Conservation (phyloP, 768 basidiomycete genomes). For the Suillus subalutaceus region DNA sequence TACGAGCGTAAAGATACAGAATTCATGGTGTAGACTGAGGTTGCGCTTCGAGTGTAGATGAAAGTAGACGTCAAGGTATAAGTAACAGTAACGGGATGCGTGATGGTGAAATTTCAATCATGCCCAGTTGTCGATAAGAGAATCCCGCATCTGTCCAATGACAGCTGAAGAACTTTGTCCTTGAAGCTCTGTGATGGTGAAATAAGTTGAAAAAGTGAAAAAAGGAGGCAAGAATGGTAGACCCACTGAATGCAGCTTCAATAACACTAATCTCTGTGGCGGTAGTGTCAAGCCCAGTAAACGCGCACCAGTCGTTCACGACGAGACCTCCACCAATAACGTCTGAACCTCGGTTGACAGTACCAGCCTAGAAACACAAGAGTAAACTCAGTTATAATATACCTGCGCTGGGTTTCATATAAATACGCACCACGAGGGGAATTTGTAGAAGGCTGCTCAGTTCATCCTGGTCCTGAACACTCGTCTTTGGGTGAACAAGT, state of each 20-base stretch:
- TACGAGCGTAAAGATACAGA: constrained; percentile 5
- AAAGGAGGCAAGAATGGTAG: constrained; percentile 2
- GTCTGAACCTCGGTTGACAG: constrained; percentile 97
- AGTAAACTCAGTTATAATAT: constrained; percentile 11
- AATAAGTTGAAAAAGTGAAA: constrained; percentile 13
- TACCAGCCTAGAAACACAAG: constrained; percentile 72
- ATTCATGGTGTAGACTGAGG: background rate
- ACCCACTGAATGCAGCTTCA: constrained; percentile 95
- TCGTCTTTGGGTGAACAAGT: constrained; percentile 96
- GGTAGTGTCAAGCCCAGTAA: constrained; percentile 99
- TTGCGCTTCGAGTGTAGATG: constrained; percentile 1
- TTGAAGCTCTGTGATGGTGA: constrained; percentile 66
- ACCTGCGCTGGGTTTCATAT: background rate
- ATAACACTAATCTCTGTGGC: constrained; percentile 99
- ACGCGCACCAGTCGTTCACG: constrained; percentile 99
- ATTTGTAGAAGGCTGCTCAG: constrained; percentile 91
- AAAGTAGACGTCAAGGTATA: constrained; percentile 8
- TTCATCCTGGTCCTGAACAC: constrained; percentile 97
- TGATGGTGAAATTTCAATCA: constrained; percentile 34
- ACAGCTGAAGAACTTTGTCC: constrained; percentile 81
- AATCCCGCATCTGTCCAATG: constrained; percentile 90
- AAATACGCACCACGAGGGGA: constrained; percentile 81
- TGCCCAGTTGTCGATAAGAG: constrained; percentile 92
- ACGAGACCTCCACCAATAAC: constrained; percentile 97
- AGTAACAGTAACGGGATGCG: background rate